These are phyloP conservation scores for Agaricus bisporus DNA, from an alignment of 768 basidiomycete species.

Conservation along the genomic window DNA sequence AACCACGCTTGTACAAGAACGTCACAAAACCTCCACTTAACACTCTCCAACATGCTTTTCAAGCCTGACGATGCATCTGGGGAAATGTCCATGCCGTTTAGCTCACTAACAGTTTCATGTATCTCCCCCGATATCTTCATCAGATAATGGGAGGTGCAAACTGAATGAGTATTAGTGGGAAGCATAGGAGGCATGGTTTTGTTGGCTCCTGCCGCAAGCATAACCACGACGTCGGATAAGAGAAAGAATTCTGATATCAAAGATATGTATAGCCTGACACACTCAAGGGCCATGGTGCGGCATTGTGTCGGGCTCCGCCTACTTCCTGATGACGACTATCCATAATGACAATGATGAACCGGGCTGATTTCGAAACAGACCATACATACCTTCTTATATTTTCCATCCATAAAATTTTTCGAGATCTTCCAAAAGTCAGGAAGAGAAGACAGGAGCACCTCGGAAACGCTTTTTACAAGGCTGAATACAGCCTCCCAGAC, in stretches of 20 bases:
- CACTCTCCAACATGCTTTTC: conserved; percentile 71
- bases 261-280: conserved; percentile 80
- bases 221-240: conserved; percentile 61
- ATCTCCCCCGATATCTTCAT: conserved; percentile 79
- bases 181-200: conserved; percentile 44
- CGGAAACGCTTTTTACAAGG: conserved; percentile 83
- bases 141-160: conserved; percentile 79
- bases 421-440: conserved; percentile 95
- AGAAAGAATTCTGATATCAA: conserved; percentile 84
- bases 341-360: conserved; percentile 16
- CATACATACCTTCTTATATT: conserved; percentile 71
- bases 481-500: conserved; percentile 77
- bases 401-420: conserved; percentile 87
- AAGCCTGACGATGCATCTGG: conserved; percentile 64
- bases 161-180: conserved; percentile 71
- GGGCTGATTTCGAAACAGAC: conserved; percentile 4
- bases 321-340: conserved; percentile 33
- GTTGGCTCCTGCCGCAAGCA: conserved; percentile 41
- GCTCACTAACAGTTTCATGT: conserved; percentile 79
- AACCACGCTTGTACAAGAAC: conserved; percentile 75
- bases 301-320: conserved; percentile 81
- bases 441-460: conserved; percentile 74
- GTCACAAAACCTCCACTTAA: conserved; percentile 86
- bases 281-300: conserved; percentile 81
- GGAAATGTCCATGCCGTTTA: conserved; percentile 74